These are phyloP conservation scores for Gymnopilus dilepis DNA, from an alignment of 768 basidiomycete species.

Conservation along the genomic window DNA sequence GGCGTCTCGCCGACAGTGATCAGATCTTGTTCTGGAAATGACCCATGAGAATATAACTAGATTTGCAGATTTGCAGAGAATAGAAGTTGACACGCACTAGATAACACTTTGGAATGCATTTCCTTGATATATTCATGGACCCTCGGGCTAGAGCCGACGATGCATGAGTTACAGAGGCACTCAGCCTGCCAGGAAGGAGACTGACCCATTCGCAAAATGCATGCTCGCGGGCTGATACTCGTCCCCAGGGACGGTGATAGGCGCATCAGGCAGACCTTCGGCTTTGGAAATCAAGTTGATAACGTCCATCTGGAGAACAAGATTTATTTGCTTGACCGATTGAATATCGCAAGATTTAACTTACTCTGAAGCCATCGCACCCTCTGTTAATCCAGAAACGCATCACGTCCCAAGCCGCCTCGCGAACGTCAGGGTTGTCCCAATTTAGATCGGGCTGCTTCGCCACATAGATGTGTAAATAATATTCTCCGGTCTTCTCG, in stretches of 20 bases:
- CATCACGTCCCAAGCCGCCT: slow-evolving; percentile 69
- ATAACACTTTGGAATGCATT: slow-evolving; percentile 67
- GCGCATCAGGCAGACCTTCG: slow-evolving; percentile 68
- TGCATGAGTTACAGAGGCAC: too few species aligned
- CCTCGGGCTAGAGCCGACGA: slow-evolving; percentile 59
- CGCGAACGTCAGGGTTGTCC: slow-evolving; percentile 67
- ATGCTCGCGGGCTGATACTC: slow-evolving; percentile 59
- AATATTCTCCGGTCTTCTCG: slow-evolving; percentile 67
- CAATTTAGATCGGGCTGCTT: slow-evolving; percentile 83
- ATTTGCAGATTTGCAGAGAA: too few species aligned
- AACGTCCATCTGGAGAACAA: slow-evolving; percentile 59
- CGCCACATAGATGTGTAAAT: slow-evolving; percentile 68
- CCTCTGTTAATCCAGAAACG: slow-evolving; percentile 77
- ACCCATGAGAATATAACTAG: too few species aligned
- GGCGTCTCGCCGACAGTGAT: slow-evolving; percentile 73
- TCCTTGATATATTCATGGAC: slow-evolving; percentile 73
- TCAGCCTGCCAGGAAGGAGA: background rate
- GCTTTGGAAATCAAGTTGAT: slow-evolving; percentile 74
- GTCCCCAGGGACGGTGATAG: slow-evolving; percentile 53
- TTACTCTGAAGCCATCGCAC: slow-evolving; percentile 75
- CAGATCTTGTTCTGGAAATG: slow-evolving; percentile 52
- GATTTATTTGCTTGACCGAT: background rate
- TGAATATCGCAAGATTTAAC: slow-evolving; percentile 19
- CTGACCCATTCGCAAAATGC: slow-evolving; percentile 66
- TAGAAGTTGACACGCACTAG: slow-evolving; percentile 44